Conservation (phyloP, 176 grass and related monocot species). For the Ensete ventricosum region DNA sequence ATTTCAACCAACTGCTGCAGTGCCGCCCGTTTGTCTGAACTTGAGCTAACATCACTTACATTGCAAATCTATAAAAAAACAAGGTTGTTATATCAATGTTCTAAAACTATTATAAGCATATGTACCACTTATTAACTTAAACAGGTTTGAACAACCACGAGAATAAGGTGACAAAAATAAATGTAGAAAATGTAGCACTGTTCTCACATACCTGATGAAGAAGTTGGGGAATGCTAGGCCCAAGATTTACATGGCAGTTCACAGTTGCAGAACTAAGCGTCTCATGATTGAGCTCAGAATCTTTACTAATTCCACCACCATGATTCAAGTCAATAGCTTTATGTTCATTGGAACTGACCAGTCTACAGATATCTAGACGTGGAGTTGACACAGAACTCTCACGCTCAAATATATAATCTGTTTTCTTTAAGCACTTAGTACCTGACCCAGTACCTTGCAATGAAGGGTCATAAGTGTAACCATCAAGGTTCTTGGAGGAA, state of each 20-base stretch:
- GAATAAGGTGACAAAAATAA: background rate
- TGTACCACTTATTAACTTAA: background rate
- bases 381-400: constrained; percentile 61
- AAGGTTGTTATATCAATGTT: constrained; percentile 8
- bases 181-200: constrained; percentile 6
- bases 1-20: constrained; percentile 81
- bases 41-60: constrained; percentile 51
- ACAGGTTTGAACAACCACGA: background rate
- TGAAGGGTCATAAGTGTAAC: background rate
- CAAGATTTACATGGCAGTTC: constrained; percentile 39
- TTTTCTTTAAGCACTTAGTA: constrained; percentile 68
- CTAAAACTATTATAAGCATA: background rate
- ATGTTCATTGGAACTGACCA: constrained; percentile 43
- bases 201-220: constrained; percentile 62
- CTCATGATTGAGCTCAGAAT: constrained; percentile 14
- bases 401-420: constrained; percentile 47
- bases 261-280: constrained; percentile 48
- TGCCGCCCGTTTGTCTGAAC: constrained; percentile 54
- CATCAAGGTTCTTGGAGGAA: constrained; percentile 35
- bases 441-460: constrained; percentile 32
- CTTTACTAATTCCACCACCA: constrained; percentile 33
- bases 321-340: constrained; percentile 38
- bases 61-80: constrained; percentile 56
- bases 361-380: constrained; percentile 46
- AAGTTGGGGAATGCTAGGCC: constrained; percentile 79